Conservation (phyloP, 2,329 filamentous ascomycete species). For the Fusarium sp. region DNA sequence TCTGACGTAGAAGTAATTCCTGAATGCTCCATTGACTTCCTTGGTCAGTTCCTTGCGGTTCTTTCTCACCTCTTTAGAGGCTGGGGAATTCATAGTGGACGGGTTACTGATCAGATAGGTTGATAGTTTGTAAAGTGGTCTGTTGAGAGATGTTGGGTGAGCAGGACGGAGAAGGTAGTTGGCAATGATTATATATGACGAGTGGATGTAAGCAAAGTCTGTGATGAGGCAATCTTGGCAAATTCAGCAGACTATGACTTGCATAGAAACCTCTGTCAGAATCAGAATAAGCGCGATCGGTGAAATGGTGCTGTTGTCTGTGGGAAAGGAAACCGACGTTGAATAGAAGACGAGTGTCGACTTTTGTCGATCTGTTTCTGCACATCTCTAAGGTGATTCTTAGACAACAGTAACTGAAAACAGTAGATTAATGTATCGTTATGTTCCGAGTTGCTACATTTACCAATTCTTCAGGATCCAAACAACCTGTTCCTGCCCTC, state of each 20-base stretch:
- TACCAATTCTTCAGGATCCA: neutral
- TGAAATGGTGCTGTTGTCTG: accelerated
- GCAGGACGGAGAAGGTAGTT: neutral
- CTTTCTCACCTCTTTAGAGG: neutral
- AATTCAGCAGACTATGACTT: neutral
- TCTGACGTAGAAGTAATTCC: neutral
- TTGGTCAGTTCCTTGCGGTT: neutral
- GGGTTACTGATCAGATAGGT: accelerated
- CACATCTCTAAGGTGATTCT: neutral
- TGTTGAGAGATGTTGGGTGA: neutral
- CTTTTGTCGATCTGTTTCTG: neutral
- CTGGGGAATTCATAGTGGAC: neutral
- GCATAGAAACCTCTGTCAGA: accelerated
- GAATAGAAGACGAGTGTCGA: neutral
- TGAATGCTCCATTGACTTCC: neutral
- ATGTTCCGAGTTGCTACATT: neutral
- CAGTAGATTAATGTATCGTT: neutral
- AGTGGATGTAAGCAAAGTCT: accelerated
- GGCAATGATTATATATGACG: accelerated
- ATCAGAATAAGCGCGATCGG: neutral
- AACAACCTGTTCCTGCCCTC: neutral
- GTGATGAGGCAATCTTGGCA: accelerated
- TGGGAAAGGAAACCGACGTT: neutral
- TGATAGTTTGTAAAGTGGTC: neutral
- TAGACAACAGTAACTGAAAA: neutral